Evolutionary conservation across 1,284 basidiomycete genomes (phyloP).

Genomic region (Schizophyllum commune): DNA sequence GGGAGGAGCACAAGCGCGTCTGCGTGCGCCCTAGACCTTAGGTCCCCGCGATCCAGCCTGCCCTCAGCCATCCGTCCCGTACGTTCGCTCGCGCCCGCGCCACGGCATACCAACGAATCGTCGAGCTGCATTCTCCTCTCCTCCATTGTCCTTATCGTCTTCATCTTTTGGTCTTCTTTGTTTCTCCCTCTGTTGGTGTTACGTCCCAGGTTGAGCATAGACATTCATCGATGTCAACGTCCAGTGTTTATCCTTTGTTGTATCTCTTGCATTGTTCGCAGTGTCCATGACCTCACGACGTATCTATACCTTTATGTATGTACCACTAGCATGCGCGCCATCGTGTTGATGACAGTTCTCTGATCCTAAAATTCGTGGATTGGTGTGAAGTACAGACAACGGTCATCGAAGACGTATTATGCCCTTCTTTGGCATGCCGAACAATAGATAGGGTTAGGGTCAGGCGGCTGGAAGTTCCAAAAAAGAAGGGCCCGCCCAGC

Average conservation of each 20-base stretch:
- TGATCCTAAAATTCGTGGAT: no score
- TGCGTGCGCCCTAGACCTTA: slow-evolving; percentile 27
- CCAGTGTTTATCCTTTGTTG: neutral
- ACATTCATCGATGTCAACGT: neutral
- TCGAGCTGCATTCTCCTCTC: neutral
- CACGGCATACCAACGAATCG: no score
- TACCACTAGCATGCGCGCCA: neutral
- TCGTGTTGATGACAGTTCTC: neutral
- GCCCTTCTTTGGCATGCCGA: no score
- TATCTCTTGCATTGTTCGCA: neutral
- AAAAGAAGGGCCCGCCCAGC: slow-evolving; percentile 13
- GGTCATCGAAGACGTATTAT: no score
- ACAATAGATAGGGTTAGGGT: neutral
- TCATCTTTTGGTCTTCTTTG: neutral
- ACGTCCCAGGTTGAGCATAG: neutral
- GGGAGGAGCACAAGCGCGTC: slow-evolving; percentile 64
- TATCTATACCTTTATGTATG: neutral
- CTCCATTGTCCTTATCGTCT: neutral
- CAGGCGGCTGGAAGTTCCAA: neutral
- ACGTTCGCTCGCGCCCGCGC: no score
- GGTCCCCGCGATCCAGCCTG: neutral
- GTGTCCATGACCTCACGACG: neutral
- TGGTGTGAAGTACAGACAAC: no score
- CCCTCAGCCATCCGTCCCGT: neutral
- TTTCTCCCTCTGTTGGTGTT: neutral